Base-by-base conservation (phyloP, 2,329 filamentous ascomycete genomes). In the Lachnellula cervina region DNA sequence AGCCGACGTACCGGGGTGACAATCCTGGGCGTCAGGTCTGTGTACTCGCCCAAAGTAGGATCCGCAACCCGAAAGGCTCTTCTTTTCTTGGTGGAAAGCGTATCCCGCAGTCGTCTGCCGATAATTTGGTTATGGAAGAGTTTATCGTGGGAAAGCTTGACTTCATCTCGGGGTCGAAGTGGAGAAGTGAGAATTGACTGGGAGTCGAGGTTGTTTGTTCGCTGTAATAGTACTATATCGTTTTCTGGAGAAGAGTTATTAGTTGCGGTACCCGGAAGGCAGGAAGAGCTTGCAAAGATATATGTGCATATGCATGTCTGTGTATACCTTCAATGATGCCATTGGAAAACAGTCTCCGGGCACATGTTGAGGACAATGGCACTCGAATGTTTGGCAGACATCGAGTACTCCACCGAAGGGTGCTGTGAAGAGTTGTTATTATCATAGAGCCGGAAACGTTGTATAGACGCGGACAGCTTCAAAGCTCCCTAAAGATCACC, bases 11-110 rank as follows among this genome's bases (percentile, higher is more conserved):
- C 84, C 65, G 89, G 89, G 52, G 89, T 93, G n/a, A 91, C 89
- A 14, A 86, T 70, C 55, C 89, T 81, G 61, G 80, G 80, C 48
- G 80, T 85, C 57, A 87, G 73, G 47, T 82, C 76, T 52, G 90
- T 82, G 72, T 92, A 92, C 70, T 90, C 85, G 48, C 85, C 84
- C 55, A 94, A 73, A 0, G 85, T 86, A 16, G 88, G 86, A 60
- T 83, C 80, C 52, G 81, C 79, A 42, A 90, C 61, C 23, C 63
- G 59, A 54, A 65, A 71, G 25, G 57, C 43, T 7, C 51, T 40
- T 19, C 59, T 56, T 56, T 62, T 65, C 35, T 52, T 60, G 4
- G 54, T 61, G 16, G 43, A 46, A 13, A 64, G 57, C 3, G 57
- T 45, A 50, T 66, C 60, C 17, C 66, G 54, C 4, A 64, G 21